Evolutionary conservation across 2,329 filamentous ascomycete species (phyloP).

Genomic region (Diaporthe vexans): DNA sequence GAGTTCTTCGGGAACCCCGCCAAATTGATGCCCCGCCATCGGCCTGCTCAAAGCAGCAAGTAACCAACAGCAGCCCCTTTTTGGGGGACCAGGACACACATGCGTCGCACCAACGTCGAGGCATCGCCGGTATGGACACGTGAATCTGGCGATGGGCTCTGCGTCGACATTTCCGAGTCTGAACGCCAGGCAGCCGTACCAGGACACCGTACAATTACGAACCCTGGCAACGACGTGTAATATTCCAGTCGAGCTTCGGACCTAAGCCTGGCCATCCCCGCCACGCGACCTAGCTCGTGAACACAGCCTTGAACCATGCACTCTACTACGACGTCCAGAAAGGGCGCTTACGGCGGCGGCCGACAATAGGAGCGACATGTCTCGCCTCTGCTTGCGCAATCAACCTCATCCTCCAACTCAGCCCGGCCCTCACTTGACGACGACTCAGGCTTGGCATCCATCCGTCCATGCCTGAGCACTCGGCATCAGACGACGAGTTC

Average conservation of each 20-base stretch:
- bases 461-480: neutral
- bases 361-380: conserved; percentile 7
- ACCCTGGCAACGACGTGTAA: conserved; percentile 5
- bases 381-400: conserved; percentile 42
- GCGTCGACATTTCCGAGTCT: neutral
- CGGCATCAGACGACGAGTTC: conserved; percentile 23
- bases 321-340: neutral
- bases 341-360: conserved; percentile 12
- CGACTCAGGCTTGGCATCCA: conserved; percentile 37
- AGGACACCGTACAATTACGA: neutral
- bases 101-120: neutral
- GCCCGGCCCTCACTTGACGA: neutral
- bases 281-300: neutral
- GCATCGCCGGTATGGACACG: conserved; percentile 6
- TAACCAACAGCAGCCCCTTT: conserved; percentile 22
- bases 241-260: conserved; percentile 1
- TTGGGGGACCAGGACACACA: conserved; percentile 14
- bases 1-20: conserved; percentile 39
- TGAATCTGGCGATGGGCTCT: neutral
- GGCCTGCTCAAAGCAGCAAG: conserved; percentile 29
- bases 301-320: conserved; percentile 9
- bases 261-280: conserved; percentile 14
- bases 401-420: conserved; percentile 26
- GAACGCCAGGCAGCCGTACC: neutral
- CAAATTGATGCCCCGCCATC: conserved; percentile 38